A percentile compares a stretch with the other conserved stretches of the same genome.
Conservation (phyloP, 2,329 filamentous ascomycete genomes). For the Ceratocystis cubensis region DNA sequence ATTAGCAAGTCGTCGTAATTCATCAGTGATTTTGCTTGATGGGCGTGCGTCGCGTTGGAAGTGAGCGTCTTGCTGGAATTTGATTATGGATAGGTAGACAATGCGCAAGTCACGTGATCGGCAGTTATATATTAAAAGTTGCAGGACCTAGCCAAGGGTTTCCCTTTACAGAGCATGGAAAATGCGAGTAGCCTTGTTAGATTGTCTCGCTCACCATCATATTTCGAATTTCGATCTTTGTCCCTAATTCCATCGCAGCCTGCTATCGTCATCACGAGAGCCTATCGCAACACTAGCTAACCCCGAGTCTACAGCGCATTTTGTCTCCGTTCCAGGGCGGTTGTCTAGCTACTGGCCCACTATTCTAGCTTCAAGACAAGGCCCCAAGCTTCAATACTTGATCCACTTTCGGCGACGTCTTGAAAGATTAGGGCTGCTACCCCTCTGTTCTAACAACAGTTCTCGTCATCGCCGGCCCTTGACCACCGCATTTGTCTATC, state of each 20-base stretch:
- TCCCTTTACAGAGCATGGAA: not conserved
- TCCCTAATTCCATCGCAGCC: too few species aligned
- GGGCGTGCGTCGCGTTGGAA: not conserved
- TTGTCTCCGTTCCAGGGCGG: not conserved
- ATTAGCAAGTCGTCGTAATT: slow-evolving; percentile 4
- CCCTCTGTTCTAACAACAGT: not conserved
- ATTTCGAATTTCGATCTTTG: too few species aligned
- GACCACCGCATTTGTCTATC: not conserved
- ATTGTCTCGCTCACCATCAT: too few species aligned
- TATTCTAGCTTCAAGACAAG: not conserved
- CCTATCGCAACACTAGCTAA: not conserved
- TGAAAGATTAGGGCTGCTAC: not conserved
- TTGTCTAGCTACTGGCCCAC: not conserved
- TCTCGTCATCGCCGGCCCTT: not conserved
- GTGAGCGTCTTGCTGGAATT: not conserved
- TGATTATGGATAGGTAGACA: not conserved
- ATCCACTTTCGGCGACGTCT: slow-evolving; percentile 6
- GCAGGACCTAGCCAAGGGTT: not conserved
- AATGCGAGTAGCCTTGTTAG: too few species aligned
- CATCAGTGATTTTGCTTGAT: not conserved
- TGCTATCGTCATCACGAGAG: not conserved
- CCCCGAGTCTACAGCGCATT: not conserved
- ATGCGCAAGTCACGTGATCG: not conserved
- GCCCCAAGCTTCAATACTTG: not conserved
- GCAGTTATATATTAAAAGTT: not conserved